Evolutionary conservation across 116 monocot species (phyloP).

Genomic region (Zostera marina): DNA sequence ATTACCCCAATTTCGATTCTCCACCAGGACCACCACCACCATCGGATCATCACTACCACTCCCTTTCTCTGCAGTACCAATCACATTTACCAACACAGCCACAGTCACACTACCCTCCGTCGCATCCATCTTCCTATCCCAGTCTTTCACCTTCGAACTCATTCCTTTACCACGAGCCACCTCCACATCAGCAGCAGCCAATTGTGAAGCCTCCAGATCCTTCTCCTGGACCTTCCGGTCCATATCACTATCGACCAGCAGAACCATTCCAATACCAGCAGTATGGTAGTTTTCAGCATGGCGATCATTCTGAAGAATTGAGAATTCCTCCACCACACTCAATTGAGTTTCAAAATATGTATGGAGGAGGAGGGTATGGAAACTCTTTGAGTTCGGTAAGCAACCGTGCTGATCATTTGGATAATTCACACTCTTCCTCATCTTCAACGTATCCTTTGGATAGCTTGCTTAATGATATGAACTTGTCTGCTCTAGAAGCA

Average conservation of each 20-base stretch:
- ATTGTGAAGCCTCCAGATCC: neutral
- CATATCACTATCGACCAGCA: neutral
- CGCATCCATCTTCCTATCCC: neutral
- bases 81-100: conserved; percentile 10
- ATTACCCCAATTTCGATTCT: neutral
- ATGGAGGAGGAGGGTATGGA: conserved; percentile 3
- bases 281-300: conserved; percentile 1
- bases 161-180: neutral
- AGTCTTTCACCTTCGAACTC: conserved; percentile 1
- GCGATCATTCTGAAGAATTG: neutral
- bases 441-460: conserved; percentile 12
- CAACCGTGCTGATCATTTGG: neutral
- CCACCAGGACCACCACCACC: neutral
- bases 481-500: conserved; percentile 12
- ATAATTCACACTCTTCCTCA: conserved; percentile 11
- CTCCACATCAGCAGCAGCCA: neutral
- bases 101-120: conserved; percentile 22
- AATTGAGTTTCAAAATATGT: conserved; percentile 1
- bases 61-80: conserved; percentile 20
- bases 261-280: conserved; percentile 3
- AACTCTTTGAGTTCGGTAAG: neutral
- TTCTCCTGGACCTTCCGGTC: neutral
- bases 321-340: conserved; percentile 8
- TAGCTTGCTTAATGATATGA: conserved; percentile 16
- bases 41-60: conserved; percentile 8